A percentile compares a stretch with the other conserved stretches of the same genome.
These are phyloP conservation scores for Cercospora brassicicola DNA, from an alignment of 2,329 filamentous ascomycete species.

Conservation along the genomic window DNA sequence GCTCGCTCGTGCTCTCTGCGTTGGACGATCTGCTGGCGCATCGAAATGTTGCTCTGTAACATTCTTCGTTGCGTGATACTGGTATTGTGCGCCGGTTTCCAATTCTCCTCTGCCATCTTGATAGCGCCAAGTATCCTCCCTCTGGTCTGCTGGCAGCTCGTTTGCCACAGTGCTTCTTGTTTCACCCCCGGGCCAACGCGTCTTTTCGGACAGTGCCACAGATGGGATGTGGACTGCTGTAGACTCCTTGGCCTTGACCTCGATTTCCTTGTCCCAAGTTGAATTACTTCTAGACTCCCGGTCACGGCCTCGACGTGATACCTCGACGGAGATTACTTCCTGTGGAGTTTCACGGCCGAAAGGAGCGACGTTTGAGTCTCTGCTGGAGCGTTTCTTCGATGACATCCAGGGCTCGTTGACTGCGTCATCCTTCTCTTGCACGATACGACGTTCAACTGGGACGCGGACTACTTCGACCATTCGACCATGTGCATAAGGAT, in stretches of 20 bases:
- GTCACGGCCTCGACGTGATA: background rate
- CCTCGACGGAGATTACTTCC: background rate
- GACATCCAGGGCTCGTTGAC: constrained; percentile 22
- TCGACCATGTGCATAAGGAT: constrained; percentile 36
- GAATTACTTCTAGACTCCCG: background rate
- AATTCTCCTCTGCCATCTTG: background rate
- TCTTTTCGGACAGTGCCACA: background rate
- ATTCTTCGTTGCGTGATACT: background rate
- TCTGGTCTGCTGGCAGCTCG: background rate
- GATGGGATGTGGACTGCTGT: background rate
- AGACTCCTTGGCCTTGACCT: background rate
- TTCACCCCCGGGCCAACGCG: background rate
- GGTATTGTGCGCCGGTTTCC: background rate
- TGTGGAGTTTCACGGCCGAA: background rate
- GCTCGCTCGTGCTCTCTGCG: background rate
- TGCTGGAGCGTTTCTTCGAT: constrained; percentile 3
- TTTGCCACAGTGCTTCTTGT: background rate
- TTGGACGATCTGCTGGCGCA: background rate
- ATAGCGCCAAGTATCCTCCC: background rate
- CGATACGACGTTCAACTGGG: constrained; percentile 31
- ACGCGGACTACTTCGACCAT: constrained; percentile 28
- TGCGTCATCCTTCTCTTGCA: constrained; percentile 22
- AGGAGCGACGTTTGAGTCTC: constrained; percentile 7
- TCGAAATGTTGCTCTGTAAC: background rate
- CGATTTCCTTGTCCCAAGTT: background rate